Base-by-base conservation (phyloP, 1,284 basidiomycete genomes). In the Cutaneotrichosporon daszewskae region DNA sequence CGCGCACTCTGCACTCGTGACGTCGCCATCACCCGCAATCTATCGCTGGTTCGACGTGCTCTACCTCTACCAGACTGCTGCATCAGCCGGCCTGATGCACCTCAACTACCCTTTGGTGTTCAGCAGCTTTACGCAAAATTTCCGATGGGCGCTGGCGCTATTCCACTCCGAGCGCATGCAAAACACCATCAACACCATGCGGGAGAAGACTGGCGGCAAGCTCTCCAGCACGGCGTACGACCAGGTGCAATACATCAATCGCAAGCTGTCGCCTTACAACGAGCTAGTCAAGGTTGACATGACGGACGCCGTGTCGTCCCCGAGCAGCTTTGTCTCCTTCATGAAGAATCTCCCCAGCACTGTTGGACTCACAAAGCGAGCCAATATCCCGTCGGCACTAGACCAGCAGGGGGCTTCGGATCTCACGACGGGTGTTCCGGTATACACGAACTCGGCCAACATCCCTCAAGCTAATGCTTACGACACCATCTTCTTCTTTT, bases 31-130 rank as follows among this genome's bases (percentile, higher is more conserved):
- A n/a, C 74, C 75, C 3, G 72, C 71, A 1, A 74, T 76, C 45
- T 78, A 75, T 60, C 63, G 76, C 17, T 75, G 94, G 54, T 76
- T 95, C 49, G 89, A 95, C 56, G 71, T 94, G 32, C 68, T 95
- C 37, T 80, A 78, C 54, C 78, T 91, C 42, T 86, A 84, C 62
- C 91, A 97, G 70, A 77, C 81, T 53, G 83, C 91, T 37, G 86
- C 83, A 17, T 76, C 79, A 22, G 81, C 84, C 2, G 84, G 75
- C 5, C 76, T 96, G 55, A 77, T 96, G 49, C 79, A 80, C 54
- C 78, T 97, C 59, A 87, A 94, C 67, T 95, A 89, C 64, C 87
- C 94, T 1, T 77, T 79, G 31, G 79, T 84, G 12, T 95, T 89
- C 66, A 77, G 80, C 46, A 76, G 83, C 16, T 95, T 83, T 59